Base-by-base conservation (phyloP, 2,329 filamentous ascomycete species). In the Colletotrichum siamense region DNA sequence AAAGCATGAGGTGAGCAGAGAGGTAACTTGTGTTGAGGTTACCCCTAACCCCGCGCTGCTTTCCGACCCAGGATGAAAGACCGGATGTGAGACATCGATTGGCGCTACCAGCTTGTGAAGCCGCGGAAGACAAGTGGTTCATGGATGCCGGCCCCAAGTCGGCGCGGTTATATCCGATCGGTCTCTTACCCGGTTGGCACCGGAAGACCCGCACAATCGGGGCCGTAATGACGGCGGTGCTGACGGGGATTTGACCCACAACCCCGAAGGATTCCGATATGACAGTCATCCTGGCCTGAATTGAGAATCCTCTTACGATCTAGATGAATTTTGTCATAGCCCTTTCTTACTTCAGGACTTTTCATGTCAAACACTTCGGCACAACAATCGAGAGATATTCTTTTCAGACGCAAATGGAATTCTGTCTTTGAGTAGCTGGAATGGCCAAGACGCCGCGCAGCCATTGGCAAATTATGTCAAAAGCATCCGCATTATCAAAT, bases 251-350 rank as follows among this genome's bases (percentile, higher is more conserved):
- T 22, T 3, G 44, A 22, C 44, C 44, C 44, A 22, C 0, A 52
- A 1, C 10, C 18, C 44, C 44, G 44, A 22, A 52, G n/a, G 0
- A 49, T 49, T 0, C n/a, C 3, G 13, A 49, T 49, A 22, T 49
- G 44, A 8, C 44, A 1, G 0, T 22, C 3, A 6, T 49, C 1
- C 2, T 9, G 44, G 0, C n/a, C 44, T 0, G 0, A 13, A 49
- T 3, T n/a, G 44, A 22, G 44, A 12, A 3, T 44, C 18, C 18
- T 18, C 36, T 39, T 16, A 16, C 13, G 32, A 34, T 13, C 5
- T 13, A 34, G 32, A 34, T 34, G 10, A 6, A 34, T 34, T 13
- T 34, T 15, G 10, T 34, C 13, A 13, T 5, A 34, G 32, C 13
- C 13, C 12, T 34, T 34, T 34, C 32, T 34, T 34, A 12, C 13